Base-by-base conservation (phyloP, 192 early-diverging fungal genomes). In the Podila epicladia region DNA sequence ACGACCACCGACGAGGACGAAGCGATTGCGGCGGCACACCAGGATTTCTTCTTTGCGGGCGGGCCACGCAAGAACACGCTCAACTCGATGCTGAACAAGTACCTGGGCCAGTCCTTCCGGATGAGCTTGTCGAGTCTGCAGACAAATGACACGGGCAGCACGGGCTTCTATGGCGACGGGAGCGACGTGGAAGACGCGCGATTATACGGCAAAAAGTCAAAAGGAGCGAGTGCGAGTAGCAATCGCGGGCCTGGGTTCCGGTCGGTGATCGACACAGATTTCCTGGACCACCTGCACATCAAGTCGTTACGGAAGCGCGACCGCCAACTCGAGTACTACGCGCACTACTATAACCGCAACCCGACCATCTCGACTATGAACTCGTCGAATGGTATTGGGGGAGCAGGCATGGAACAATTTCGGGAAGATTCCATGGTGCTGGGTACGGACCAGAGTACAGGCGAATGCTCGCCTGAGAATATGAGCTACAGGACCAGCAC, bases 251-350 rank as follows among this genome's bases (percentile, higher is more conserved):
- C 33, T 9, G 77, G 71, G 28, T 69, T 73, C 53, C 77, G 65
- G 3, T 29, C 62, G 4, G 57, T 62, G 6, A 72, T 69, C 66
- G 58, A 73, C 33, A 29, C 53, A 8, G 77, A 72, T 13, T 80
- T 65, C 29, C n/a, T 80, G 32, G 57, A 69, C 15, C 77, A 80
- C n/a, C 57, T 80, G 9, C 68, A 80, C 22, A 72, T 80, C 51
- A 72, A 73, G 61, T 49, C 70, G 24, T 45, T 80, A 11, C 65
- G 15, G 0, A 61, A 53, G 31, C 58, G 62, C 24, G 50, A 73
- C 11, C 77, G 67, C n/a, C 77, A 80, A 22, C 65, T 80, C 13
- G 66, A 61, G 37, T 69, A 69, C 35, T 80, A 80, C 17, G 29
- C 55, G 0, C 71, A 73, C 50, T 65, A 69, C 48, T 80, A 80